These are phyloP conservation scores for Penicillium paradoxum DNA, from an alignment of 495 filamentous ascomycete genomes.

Conservation along the genomic window DNA sequence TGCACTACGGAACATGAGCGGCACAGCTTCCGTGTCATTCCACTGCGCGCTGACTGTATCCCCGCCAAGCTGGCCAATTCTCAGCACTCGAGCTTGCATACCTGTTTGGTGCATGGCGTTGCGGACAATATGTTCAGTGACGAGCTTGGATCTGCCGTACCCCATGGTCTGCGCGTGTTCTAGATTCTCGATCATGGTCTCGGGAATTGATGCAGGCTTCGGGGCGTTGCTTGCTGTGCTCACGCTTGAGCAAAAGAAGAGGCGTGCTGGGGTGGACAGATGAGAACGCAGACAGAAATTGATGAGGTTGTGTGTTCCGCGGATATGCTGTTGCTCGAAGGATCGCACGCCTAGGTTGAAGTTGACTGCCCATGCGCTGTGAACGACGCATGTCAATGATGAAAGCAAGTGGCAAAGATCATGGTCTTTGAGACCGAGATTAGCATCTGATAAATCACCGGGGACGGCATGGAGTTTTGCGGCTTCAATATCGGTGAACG, in stretches of 20 bases:
- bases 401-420: constrained; percentile 38
- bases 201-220: constrained; percentile 36
- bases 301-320: constrained; percentile 55
- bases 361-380: constrained; percentile 70
- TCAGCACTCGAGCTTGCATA: constrained; percentile 37
- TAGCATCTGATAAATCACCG: constrained; percentile 26
- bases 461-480: constrained; percentile 21
- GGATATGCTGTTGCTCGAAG: constrained; percentile 56
- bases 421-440: constrained; percentile 41
- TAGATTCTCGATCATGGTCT: constrained; percentile 45
- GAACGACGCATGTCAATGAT: constrained; percentile 49
- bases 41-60: constrained; percentile 53
- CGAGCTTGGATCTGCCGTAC: constrained; percentile 59
- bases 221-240: constrained; percentile 40
- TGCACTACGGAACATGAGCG: constrained; percentile 53
- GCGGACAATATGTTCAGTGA: constrained; percentile 52
- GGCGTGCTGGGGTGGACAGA: constrained; percentile 27
- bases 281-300: constrained; percentile 45
- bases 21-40: constrained; percentile 61
- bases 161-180: constrained; percentile 48
- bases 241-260: constrained; percentile 60
- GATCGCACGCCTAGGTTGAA: constrained; percentile 59
- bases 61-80: constrained; percentile 62
- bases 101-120: constrained; percentile 35
- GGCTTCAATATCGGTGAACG: constrained; percentile 12